phyloP scores from a whole-genome alignment of 2,329 filamentous ascomycete species.

The Ophiostoma sp. region DNA sequence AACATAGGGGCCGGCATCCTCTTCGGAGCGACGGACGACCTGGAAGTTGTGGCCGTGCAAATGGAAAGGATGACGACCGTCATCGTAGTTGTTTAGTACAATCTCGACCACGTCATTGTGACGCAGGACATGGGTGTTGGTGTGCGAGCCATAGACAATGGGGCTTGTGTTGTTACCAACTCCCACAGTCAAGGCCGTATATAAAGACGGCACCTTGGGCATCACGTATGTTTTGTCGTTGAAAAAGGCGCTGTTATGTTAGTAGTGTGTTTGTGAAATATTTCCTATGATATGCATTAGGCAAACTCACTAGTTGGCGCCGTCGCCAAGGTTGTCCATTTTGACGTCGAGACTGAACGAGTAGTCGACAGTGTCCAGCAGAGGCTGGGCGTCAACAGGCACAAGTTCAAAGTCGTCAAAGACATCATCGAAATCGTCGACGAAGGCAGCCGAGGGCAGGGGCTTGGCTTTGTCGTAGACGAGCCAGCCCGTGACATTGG shows the following conservation, averaged over 20 bases:
- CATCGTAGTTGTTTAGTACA: slow-evolving; percentile 43
- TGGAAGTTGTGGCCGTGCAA: slow-evolving; percentile 29
- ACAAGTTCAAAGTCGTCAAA: slow-evolving; percentile 70
- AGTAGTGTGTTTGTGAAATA: slow-evolving; percentile 49
- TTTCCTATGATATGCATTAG: not conserved
- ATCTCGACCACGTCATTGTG: slow-evolving; percentile 66
- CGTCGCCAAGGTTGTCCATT: slow-evolving; percentile 64
- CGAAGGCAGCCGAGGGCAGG: slow-evolving; percentile 46
- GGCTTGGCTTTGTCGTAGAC: slow-evolving; percentile 49
- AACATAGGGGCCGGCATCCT: slow-evolving; percentile 53
- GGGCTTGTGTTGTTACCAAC: slow-evolving; percentile 54
- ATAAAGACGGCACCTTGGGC: slow-evolving; percentile 74
- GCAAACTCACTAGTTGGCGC: slow-evolving; percentile 56
- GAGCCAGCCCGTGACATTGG: slow-evolving; percentile 60
- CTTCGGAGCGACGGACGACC: slow-evolving; percentile 53
- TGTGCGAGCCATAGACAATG: slow-evolving; percentile 59
- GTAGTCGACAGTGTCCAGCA: slow-evolving; percentile 58
- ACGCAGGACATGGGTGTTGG: slow-evolving; percentile 62
- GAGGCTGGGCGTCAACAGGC: slow-evolving; percentile 59
- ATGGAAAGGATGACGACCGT: slow-evolving; percentile 28
- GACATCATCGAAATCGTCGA: slow-evolving; percentile 53
- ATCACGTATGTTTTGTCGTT: slow-evolving; percentile 71
- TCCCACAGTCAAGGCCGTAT: slow-evolving; percentile 63
- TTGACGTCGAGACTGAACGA: slow-evolving; percentile 57
- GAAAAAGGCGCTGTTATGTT: slow-evolving; percentile 52